Evolutionary conservation across 2,329 filamentous ascomycete genomes (phyloP).

Genomic region (Corinectria fuckeliana): DNA sequence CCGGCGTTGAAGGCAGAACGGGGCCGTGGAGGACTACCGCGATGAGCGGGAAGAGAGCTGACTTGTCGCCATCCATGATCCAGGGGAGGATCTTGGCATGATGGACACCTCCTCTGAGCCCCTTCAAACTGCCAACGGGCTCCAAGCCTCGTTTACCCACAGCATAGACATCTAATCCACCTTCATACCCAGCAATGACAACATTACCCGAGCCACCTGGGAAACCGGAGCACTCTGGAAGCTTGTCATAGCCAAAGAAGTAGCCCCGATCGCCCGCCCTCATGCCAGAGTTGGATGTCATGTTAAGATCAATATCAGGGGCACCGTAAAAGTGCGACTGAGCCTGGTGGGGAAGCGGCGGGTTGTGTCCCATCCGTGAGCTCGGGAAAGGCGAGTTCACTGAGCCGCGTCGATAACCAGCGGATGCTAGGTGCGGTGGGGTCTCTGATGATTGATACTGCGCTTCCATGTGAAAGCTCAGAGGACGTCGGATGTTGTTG

Average conservation of each 20-base stretch:
- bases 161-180: slow-evolving; percentile 76
- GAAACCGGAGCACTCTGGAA: slow-evolving; percentile 55
- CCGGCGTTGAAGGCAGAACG: slow-evolving; percentile 55
- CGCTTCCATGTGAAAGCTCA: slow-evolving; percentile 62
- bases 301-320: slow-evolving; percentile 76
- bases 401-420: slow-evolving; percentile 53
- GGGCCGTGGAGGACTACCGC: slow-evolving; percentile 84
- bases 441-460: slow-evolving; percentile 51
- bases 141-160: slow-evolving; percentile 76
- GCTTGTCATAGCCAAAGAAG: slow-evolving; percentile 80
- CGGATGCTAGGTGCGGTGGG: slow-evolving; percentile 45
- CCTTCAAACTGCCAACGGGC: slow-evolving; percentile 72
- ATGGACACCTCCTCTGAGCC: slow-evolving; percentile 79
- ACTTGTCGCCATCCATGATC: slow-evolving; percentile 60
- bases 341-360: slow-evolving; percentile 76
- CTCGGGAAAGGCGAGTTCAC: slow-evolving; percentile 59
- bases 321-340: slow-evolving; percentile 80
- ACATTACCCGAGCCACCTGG: slow-evolving; percentile 63
- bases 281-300: slow-evolving; percentile 60
- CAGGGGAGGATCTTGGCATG: slow-evolving; percentile 84
- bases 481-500: slow-evolving; percentile 49
- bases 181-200: slow-evolving; percentile 79
- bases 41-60: slow-evolving; percentile 72
- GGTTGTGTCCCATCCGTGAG: slow-evolving; percentile 54
- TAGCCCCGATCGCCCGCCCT: slow-evolving; percentile 73